Percentiles rank a stretch among this genome's conserved stretches.
phyloP scores from a whole-genome alignment of 2,329 filamentous ascomycete species.

The Neocatenulostroma microsporum region DNA sequence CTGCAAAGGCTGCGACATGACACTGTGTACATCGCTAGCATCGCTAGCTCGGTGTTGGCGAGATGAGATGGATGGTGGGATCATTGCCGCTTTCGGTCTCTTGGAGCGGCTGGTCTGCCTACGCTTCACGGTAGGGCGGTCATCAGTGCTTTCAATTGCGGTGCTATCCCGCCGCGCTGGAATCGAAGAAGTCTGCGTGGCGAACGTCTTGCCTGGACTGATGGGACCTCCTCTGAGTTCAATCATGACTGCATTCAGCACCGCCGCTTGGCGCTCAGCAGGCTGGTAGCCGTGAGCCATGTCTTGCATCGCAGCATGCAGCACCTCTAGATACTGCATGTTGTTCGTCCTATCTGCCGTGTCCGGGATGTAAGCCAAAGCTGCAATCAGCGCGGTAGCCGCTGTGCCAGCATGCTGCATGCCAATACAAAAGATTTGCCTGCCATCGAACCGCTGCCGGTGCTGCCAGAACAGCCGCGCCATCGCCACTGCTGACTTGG shows the following conservation, averaged over 20 bases:
- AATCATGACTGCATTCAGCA: conserved; percentile 19
- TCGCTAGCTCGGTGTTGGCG: conserved; percentile 10
- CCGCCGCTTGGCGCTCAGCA: conserved; percentile 18
- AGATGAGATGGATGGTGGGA: conserved; percentile 7
- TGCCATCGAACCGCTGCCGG: conserved; percentile 20
- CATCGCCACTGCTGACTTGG: conserved; percentile 18
- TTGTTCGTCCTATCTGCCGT: conserved; percentile 18
- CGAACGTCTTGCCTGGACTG: conserved; percentile 10
- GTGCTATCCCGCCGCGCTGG: conserved; percentile 15
- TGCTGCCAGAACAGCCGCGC: conserved; percentile 22
- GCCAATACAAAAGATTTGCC: conserved; percentile 18
- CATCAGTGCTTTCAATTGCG: conserved; percentile 7
- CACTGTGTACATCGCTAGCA: conserved; percentile 4
- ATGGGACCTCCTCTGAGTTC: conserved; percentile 19
- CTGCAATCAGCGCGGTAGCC: conserved; percentile 20
- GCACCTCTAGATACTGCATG: conserved; percentile 20
- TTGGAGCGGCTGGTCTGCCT: conserved; percentile 12
- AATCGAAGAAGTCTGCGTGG: conserved; percentile 4
- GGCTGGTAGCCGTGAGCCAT: conserved; percentile 20
- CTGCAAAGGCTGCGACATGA: conserved; percentile 5
- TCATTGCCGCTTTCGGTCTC: conserved; percentile 12
- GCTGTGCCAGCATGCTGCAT: conserved; percentile 23
- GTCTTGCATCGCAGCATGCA: conserved; percentile 19
- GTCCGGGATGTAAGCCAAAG: conserved; percentile 19
- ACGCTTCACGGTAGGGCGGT: conserved; percentile 14